These are phyloP conservation scores for Fonsecaea multimorphosa DNA, from an alignment of 2,329 filamentous ascomycete species.

Conservation along the genomic window DNA sequence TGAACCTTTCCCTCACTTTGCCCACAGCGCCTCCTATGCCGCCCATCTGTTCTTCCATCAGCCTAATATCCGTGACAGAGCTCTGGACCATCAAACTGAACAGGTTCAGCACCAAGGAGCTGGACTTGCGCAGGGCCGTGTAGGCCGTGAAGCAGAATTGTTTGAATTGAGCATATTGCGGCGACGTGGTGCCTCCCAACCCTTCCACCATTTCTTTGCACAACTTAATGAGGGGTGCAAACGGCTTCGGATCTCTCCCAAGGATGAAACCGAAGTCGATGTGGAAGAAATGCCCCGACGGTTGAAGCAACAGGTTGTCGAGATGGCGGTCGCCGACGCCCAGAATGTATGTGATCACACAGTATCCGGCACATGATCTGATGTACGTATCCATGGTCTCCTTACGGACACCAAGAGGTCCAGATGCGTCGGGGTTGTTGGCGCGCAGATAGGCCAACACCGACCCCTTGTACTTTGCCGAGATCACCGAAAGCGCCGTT, in stretches of 20 bases:
- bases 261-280: constrained; percentile 98
- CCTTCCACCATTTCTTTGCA: constrained; percentile 98
- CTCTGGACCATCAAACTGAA: constrained; percentile 98
- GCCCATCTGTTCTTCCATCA: constrained; percentile 78
- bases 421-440: constrained; percentile 84
- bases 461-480: constrained; percentile 79
- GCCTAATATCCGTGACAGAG: constrained; percentile 91
- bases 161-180: constrained; percentile 87
- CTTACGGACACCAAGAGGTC: constrained; percentile 83
- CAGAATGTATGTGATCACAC: constrained; percentile 96
- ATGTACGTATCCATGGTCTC: constrained; percentile 95
- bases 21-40: constrained; percentile 66
- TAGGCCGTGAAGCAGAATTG: constrained; percentile 97
- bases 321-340: constrained; percentile 95
- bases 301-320: constrained; percentile 89
- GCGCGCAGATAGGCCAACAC: constrained; percentile 82
- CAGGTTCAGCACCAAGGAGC: constrained; percentile 88
- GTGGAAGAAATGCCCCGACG: constrained; percentile 95
- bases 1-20: constrained; percentile 94
- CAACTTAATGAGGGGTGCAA: constrained; percentile 95
- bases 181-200: constrained; percentile 84
- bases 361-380: constrained; percentile 95
- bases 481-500: constrained; percentile 79
- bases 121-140: constrained; percentile 85
- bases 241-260: constrained; percentile 94